Evolutionary conservation across 148 eudicot genomes (phyloP).

Genomic region (Oxyria digyna): DNA sequence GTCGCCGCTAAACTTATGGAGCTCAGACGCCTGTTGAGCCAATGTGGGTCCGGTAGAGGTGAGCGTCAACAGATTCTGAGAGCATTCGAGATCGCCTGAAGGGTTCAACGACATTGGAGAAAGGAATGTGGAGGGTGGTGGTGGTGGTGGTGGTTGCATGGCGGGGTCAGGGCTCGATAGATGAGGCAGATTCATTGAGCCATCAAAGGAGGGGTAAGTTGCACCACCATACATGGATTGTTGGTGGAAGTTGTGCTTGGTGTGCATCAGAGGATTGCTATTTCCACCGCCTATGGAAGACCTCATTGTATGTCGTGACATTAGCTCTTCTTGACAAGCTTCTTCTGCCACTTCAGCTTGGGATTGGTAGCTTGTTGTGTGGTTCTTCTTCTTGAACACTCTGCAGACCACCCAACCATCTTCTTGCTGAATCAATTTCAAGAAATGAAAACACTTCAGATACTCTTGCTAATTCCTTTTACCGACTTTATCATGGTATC

Average conservation of each 20-base stretch:
- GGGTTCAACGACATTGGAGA: constrained; percentile 8
- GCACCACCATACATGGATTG: constrained; percentile 9
- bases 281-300: background rate
- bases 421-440: constrained; percentile 34
- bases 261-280: constrained; percentile 12
- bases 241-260: constrained; percentile 4
- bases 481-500: too few relatives aligned
- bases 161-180: constrained; percentile 40
- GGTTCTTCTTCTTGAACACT: constrained; percentile 71
- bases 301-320: background rate
- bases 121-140: background rate
- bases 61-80: constrained; percentile 29
- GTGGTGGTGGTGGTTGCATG: background rate
- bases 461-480: too few relatives aligned
- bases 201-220: constrained; percentile 15
- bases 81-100: constrained; percentile 27
- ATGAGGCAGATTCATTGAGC: constrained; percentile 66
- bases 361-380: constrained; percentile 20
- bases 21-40: constrained; percentile 8
- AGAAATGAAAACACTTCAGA: too few relatives aligned
- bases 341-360: constrained; percentile 31
- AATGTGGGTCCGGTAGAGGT: constrained; percentile 21
- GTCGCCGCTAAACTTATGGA: constrained; percentile 20
- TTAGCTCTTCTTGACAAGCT: constrained; percentile 11
- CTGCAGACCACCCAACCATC: constrained; percentile 94